Evolutionary conservation across 345 rosid genomes (phyloP), one percentile per base, ranked within the genome.

Genomic region (Hibiscus tridactylites): DNA sequence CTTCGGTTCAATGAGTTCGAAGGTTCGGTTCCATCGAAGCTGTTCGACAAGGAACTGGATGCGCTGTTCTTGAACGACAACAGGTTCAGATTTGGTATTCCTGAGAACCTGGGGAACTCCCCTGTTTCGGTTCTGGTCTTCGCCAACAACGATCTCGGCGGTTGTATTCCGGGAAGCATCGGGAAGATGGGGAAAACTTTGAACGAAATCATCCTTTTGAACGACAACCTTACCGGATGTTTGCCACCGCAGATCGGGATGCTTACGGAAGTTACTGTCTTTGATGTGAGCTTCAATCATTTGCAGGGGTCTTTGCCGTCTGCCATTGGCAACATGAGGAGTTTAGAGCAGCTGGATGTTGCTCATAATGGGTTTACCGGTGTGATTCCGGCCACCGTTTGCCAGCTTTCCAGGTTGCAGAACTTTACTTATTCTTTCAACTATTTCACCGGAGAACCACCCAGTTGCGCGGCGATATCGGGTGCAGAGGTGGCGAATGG

Each of bases 1-100:
- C 92, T 90, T 4, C 83, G 96, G 0, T 90, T 80, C 85, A 90
- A 90, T 50, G 93, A 90, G 76, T 90, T 90, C 2, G 96, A 90
- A 80, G 96, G 91, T 5, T 73, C 83, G 19, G 85, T 90, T 16
- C 96, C 96, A 0, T 69, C 85, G 1, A 65, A 81, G 73, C 85
- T 90, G 50, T 90, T 90, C 47, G 87, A 88, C 67, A 82, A 74
- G 75, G 69, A 86, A 15, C 85, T 90, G 0, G 96, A 88, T 31
- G 93, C 91, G 12, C 58, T 90, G 21, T 90, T 88, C 80, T 76
- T 88, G 75, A 86, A 90, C 70, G 86, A 85, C 11, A 88, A 90
- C 65, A 62, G 93, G 62, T 90, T 90, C 37, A 76, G 78, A 39
- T 86, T 84, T 58, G 90, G 91, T 0, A 90, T 90, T 44, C 93